These are phyloP conservation scores for Hygrophoropsis aurantiaca DNA, from an alignment of 768 basidiomycete species.

Conservation along the genomic window DNA sequence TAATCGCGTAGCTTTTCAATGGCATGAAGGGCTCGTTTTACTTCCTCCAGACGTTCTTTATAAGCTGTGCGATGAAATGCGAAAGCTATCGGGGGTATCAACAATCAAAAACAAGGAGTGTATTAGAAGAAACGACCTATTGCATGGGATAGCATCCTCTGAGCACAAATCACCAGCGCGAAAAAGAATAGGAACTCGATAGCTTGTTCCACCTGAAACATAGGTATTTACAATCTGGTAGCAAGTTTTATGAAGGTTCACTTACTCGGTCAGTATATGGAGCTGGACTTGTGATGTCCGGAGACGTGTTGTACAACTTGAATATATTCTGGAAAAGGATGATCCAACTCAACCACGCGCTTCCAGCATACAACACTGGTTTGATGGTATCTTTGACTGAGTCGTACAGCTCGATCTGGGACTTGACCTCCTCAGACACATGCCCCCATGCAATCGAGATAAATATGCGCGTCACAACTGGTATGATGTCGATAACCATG, in stretches of 20 bases:
- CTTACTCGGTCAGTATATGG: constrained; percentile 58
- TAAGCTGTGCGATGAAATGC: constrained; percentile 79
- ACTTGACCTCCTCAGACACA: constrained; percentile 67
- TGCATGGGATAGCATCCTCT: constrained; percentile 69
- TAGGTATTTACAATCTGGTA: constrained; percentile 1
- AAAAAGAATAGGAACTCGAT: constrained; percentile 78
- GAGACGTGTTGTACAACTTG: constrained; percentile 45
- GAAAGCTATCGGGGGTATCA: constrained; percentile 43
- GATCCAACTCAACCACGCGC: constrained; percentile 71
- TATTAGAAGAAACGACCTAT: constrained; percentile 38
- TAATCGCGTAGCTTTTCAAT: constrained; percentile 70
- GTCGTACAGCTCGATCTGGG: constrained; percentile 65
- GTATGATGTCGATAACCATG: constrained; percentile 67
- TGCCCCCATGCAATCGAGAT: constrained; percentile 72
- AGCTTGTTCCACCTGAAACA: constrained; percentile 52
- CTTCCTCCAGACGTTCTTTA: constrained; percentile 64
- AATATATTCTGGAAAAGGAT: constrained; percentile 73
- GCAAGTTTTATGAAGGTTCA: constrained; percentile 1
- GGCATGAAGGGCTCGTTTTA: constrained; percentile 51
- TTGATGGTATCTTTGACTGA: constrained; percentile 70
- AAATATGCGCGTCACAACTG: constrained; percentile 48
- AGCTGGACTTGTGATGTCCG: constrained; percentile 48
- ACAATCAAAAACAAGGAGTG: not conserved
- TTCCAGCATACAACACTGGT: constrained; percentile 71
- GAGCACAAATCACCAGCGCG: constrained; percentile 58